Evolutionary conservation across 176 grass and related monocot species (phyloP).

Genomic region (Themeda triandra): DNA sequence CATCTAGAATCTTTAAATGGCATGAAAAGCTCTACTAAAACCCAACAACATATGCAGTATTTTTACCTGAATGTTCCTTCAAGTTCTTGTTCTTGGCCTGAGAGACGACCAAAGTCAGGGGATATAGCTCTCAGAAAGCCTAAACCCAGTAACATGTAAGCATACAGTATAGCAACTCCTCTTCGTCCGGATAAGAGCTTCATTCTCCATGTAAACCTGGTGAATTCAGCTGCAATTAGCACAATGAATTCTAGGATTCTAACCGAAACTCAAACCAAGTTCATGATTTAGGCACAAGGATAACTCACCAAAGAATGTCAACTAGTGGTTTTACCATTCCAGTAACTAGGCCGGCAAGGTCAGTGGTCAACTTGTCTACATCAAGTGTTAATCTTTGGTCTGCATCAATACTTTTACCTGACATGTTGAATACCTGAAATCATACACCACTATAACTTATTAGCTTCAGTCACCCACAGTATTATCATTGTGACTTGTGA

Average conservation of each 20-base stretch:
- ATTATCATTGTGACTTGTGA: background rate
- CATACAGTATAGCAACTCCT: conserved; percentile 92
- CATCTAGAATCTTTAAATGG: conserved; percentile 5
- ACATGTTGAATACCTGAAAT: conserved; percentile 89
- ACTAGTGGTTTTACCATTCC: conserved; percentile 96
- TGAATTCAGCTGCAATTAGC: conserved; percentile 26
- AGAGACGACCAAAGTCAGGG: conserved; percentile 91
- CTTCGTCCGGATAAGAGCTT: conserved; percentile 91
- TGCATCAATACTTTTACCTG: conserved; percentile 83
- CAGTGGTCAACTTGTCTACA: conserved; percentile 59
- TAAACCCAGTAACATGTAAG: conserved; percentile 95
- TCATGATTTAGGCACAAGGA: conserved; percentile 8
- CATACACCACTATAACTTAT: conserved; percentile 26
- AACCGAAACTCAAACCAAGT: conserved; percentile 1
- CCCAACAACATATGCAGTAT: background rate
- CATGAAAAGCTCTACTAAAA: conserved; percentile 4
- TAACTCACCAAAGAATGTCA: conserved; percentile 93
- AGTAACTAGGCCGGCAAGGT: conserved; percentile 95
- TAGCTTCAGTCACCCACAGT: conserved; percentile 1
- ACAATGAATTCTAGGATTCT: conserved; percentile 11
- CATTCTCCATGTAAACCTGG: conserved; percentile 99
- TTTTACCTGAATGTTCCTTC: conserved; percentile 94
- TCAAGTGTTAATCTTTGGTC: conserved; percentile 89
- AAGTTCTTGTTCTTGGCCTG: conserved; percentile 91
- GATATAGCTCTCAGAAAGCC: conserved; percentile 88